These are phyloP conservation scores for Fraxinus dipetala DNA, from an alignment of 305 asterid genomes.

Conservation along the genomic window DNA sequence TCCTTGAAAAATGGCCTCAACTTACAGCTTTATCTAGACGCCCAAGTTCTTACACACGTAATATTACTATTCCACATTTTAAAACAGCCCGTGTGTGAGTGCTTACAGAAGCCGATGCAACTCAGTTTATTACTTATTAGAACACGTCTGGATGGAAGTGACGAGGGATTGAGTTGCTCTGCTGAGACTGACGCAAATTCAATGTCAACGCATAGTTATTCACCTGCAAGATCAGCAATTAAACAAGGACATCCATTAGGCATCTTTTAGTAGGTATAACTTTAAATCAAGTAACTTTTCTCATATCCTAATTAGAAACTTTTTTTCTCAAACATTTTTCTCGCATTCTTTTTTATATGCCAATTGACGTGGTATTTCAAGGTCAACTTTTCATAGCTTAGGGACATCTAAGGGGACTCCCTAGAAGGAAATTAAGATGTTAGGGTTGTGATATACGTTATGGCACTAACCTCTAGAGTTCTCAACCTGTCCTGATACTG, in stretches of 20 bases:
- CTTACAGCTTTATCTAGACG: neutral
- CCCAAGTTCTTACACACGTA: neutral
- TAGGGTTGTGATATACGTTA: neutral
- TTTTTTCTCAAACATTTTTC: neutral
- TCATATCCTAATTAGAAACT: neutral
- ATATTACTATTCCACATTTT: neutral
- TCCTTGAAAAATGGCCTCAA: neutral
- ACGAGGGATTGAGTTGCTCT: slow-evolving; percentile 51
- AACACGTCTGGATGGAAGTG: slow-evolving; percentile 63
- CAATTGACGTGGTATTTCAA: neutral
- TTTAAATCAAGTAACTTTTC: neutral
- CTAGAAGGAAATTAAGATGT: neutral
- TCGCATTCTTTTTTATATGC: neutral
- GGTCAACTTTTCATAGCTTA: neutral
- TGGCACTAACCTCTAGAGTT: slow-evolving; percentile 45
- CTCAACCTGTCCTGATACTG: slow-evolving; percentile 70
- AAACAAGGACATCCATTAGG: neutral
- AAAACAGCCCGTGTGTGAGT: neutral
- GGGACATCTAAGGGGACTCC: neutral
- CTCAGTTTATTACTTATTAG: slow-evolving; percentile 24
- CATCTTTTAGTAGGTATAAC: neutral
- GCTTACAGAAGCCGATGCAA: neutral
- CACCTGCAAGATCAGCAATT: slow-evolving; percentile 23
- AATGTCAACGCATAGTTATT: slow-evolving; percentile 61
- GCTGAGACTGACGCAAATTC: slow-evolving; percentile 65